phyloP scores from a whole-genome alignment of 1,284 basidiomycete genomes.

The Heterobasidion parviporum region DNA sequence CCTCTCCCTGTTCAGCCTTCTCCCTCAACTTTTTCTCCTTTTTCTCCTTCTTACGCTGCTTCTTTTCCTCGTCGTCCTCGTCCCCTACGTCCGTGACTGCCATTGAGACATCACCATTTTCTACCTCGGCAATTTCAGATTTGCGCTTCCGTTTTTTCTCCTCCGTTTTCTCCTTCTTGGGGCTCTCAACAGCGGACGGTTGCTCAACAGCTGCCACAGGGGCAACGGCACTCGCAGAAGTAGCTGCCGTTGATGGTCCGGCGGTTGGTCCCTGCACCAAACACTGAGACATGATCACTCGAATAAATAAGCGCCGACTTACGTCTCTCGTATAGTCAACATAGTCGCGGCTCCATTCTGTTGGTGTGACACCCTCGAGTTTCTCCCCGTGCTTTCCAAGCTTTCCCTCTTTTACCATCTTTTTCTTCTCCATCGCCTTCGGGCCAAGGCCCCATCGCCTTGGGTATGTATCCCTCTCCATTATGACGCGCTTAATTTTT shows the following conservation, averaged over 20 bases:
- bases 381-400: constrained; percentile 95
- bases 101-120: constrained; percentile 34
- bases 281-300: constrained; percentile 12
- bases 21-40: constrained; percentile 37
- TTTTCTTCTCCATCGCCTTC: constrained; percentile 96
- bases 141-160: constrained; percentile 74
- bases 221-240: constrained; percentile 4
- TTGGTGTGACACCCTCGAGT: constrained; percentile 85
- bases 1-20: constrained; percentile 43
- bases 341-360: constrained; percentile 89
- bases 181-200: constrained; percentile 28
- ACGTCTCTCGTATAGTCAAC: constrained; percentile 80
- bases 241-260: constrained; percentile 27
- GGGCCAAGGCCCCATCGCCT: constrained; percentile 98
- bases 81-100: constrained; percentile 27
- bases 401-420: constrained; percentile 93
- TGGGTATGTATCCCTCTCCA: constrained; percentile 98
- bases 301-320: constrained; percentile 5
- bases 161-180: constrained; percentile 41
- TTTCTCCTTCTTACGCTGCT: constrained; percentile 47
- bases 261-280: constrained; percentile 32
- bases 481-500: constrained; percentile 99
- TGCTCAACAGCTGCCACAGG: constrained; percentile 14
- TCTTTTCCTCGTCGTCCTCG: constrained; percentile 38
- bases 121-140: constrained; percentile 44